These are phyloP conservation scores for Ceratocystis lukuohia DNA, from an alignment of 2,329 filamentous ascomycete genomes.

Conservation along the genomic window DNA sequence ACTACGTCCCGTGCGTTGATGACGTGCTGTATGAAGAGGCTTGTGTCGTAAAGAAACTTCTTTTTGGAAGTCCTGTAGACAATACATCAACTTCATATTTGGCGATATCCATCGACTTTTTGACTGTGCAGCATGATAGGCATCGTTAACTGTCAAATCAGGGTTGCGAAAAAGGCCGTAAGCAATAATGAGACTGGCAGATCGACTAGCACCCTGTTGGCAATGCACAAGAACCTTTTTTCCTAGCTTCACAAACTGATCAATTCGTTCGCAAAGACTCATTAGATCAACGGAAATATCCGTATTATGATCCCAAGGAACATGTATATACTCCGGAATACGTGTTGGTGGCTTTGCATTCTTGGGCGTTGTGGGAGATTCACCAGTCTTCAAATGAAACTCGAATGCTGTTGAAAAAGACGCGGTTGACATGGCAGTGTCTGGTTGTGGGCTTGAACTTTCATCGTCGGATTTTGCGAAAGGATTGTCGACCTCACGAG, in stretches of 20 bases:
- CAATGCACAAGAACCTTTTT: constrained; percentile 75
- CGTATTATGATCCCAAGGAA: constrained; percentile 80
- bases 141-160: constrained; percentile 63
- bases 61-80: constrained; percentile 68
- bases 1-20: constrained; percentile 39
- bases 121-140: constrained; percentile 66
- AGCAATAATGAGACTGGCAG: constrained; percentile 73
- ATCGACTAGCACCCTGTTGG: constrained; percentile 74
- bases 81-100: constrained; percentile 88
- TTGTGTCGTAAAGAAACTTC: constrained; percentile 41
- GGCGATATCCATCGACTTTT: constrained; percentile 81
- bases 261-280: constrained; percentile 61
- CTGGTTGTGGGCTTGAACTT: constrained; percentile 32
- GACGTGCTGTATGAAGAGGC: constrained; percentile 34
- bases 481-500: constrained; percentile 67
- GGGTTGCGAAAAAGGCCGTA: constrained; percentile 73
- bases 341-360: constrained; percentile 33
- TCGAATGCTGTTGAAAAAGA: constrained; percentile 31
- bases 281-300: constrained; percentile 69
- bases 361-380: constrained; percentile 44
- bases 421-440: constrained; percentile 44
- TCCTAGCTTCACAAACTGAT: constrained; percentile 54
- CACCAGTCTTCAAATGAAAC: constrained; percentile 21
- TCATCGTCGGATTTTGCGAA: constrained; percentile 34
- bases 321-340: constrained; percentile 67